Evolutionary conservation across 1,284 basidiomycete genomes (phyloP).

Genomic region (Trichosporon sp.): DNA sequence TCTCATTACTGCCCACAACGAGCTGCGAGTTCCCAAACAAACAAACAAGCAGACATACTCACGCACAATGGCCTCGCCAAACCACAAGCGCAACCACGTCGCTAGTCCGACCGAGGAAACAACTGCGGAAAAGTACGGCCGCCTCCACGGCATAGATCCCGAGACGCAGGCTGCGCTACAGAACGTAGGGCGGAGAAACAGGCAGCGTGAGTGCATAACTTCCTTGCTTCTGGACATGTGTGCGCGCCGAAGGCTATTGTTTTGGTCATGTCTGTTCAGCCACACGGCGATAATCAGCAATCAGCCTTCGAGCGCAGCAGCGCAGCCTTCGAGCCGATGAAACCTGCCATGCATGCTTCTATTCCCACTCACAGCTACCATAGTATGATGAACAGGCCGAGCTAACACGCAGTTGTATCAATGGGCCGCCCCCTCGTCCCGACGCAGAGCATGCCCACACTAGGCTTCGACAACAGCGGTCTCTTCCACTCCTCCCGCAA

Average conservation of each 20-base stretch:
- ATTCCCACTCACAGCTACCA: not conserved
- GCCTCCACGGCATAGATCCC: conserved; percentile 31
- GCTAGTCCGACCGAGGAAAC: conserved; percentile 19
- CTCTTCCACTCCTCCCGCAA: conserved; percentile 22
- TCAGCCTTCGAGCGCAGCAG: not conserved
- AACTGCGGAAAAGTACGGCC: conserved; percentile 37
- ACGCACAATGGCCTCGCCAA: conserved; percentile 11
- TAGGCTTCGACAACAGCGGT: conserved; percentile 11
- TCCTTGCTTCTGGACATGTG: no score
- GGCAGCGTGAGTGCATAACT: conserved; percentile 30
- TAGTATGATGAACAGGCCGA: no score
- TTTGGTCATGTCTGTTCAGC: no score
- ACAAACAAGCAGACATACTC: not conserved
- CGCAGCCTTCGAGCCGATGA: not conserved
- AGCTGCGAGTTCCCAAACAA: no score
- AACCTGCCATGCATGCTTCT: not conserved
- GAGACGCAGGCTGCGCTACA: conserved; percentile 30
- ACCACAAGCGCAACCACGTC: conserved; percentile 24
- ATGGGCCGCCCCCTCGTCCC: conserved; percentile 32
- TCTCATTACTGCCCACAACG: no score
- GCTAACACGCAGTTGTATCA: conserved; percentile 15
- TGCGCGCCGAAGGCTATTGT: no score
- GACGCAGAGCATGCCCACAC: conserved; percentile 32
- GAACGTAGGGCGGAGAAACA: conserved; percentile 30
- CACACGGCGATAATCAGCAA: no score